Conservation (phyloP, 495 filamentous ascomycete species). For the Extremus antarcticus region DNA sequence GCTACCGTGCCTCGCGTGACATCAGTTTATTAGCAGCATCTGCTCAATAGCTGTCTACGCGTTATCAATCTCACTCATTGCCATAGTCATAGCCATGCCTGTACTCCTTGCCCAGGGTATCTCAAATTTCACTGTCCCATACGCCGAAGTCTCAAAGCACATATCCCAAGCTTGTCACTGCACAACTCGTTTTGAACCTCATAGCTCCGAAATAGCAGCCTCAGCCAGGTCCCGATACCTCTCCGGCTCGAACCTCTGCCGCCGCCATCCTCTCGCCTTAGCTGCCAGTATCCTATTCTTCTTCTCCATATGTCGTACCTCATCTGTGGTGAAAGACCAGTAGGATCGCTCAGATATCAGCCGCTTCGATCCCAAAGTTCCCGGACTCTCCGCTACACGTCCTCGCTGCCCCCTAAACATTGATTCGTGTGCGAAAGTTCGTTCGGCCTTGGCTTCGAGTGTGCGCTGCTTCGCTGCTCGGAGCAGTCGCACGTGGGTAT, state of each 20-base stretch:
- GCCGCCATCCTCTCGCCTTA: conserved; percentile 10
- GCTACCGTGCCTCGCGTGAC: no score
- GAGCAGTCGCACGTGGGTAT: conserved; percentile 10
- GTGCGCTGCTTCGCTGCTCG: not conserved
- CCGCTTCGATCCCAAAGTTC: conserved; percentile 2
- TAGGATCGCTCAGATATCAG: not conserved
- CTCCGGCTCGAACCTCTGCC: conserved; percentile 12
- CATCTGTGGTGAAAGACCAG: conserved; percentile 6
- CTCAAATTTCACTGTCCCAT: not conserved
- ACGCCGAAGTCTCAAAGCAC: not conserved
- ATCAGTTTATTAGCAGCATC: no score
- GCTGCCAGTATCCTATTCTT: conserved; percentile 7
- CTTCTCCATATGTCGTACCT: conserved; percentile 1
- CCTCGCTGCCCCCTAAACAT: not conserved
- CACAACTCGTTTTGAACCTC: not conserved
- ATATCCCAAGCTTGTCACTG: not conserved
- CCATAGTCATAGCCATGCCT: no score
- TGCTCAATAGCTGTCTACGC: no score
- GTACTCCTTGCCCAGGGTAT: not conserved
- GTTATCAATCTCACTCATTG: no score
- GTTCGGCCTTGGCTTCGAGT: conserved; percentile 1
- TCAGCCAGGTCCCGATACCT: conserved; percentile 15
- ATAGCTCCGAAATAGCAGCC: conserved; percentile 13
- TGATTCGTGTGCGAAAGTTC: not conserved
- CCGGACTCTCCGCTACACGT: not conserved